phyloP scores from a whole-genome alignment of 192 early-diverging fungal species.

The Anaeromyces robustus region DNA sequence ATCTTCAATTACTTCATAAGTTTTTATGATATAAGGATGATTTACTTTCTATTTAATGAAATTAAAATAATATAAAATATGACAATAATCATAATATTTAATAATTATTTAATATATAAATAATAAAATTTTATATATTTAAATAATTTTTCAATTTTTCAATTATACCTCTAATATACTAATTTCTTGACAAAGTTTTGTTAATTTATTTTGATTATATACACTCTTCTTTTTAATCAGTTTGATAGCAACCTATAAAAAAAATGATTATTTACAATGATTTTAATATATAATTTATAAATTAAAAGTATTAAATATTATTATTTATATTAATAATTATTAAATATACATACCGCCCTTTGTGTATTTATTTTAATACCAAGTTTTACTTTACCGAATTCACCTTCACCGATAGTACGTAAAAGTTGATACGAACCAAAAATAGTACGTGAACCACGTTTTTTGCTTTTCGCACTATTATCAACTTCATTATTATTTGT shows the following conservation, averaged over 20 bases:
- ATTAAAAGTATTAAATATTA: no score
- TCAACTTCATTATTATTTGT: not conserved
- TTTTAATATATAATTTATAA: no score
- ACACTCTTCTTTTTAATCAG: constrained; percentile 85
- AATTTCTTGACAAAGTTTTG: constrained; percentile 90
- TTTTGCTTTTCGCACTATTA: not conserved
- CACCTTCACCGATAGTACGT: constrained; percentile 7
- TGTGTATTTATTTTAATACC: not conserved
- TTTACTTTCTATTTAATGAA: constrained; percentile 49
- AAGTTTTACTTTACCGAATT: constrained; percentile 10
- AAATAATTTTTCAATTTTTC: no score
- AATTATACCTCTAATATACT: constrained; percentile 74
- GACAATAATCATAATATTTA: not conserved
- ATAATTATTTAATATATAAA: no score
- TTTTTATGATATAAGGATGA: constrained; percentile 80
- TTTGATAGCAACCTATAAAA: constrained; percentile 73
- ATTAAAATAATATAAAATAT: not conserved
- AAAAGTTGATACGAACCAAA: constrained; percentile 4
- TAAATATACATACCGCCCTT: not conserved
- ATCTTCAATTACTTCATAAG: constrained; percentile 92
- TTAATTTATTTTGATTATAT: constrained; percentile 59
- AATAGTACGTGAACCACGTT: not conserved
- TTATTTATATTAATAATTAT: no score
- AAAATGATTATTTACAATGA: no score
- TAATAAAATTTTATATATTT: no score